These are phyloP conservation scores for Platismatia glauca DNA, from an alignment of 495 filamentous ascomycete genomes.

Conservation along the genomic window DNA sequence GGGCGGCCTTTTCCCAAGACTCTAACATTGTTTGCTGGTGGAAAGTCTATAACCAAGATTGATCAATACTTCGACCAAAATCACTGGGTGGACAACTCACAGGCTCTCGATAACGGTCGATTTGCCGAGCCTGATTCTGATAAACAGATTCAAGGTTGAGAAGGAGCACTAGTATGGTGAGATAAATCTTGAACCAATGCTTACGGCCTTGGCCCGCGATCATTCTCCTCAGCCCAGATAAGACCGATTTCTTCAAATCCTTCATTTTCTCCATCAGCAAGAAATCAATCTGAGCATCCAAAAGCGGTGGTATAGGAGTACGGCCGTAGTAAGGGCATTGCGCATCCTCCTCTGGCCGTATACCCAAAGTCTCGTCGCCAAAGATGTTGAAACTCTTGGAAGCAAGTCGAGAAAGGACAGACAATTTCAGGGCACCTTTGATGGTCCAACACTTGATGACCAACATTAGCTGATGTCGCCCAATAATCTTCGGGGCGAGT, in stretches of 20 bases:
- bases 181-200: slow-evolving; percentile 8
- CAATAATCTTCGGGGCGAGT: too few relatives aligned
- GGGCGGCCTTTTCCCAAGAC: background rate
- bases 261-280: slow-evolving; percentile 3
- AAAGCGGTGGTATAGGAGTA: slow-evolving; percentile 9
- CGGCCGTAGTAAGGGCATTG: background rate
- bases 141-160: slow-evolving; percentile 6
- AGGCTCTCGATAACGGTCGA: background rate
- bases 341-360: background rate
- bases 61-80: background rate
- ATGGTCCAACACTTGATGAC: background rate
- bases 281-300: slow-evolving; percentile 7
- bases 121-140: slow-evolving; percentile 1
- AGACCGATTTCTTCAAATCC: background rate
- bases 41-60: background rate
- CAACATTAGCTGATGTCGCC: background rate
- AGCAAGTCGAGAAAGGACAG: slow-evolving; percentile 5
- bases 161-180: background rate
- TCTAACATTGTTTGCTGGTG: background rate
- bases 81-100: background rate
- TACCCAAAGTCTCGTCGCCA: background rate
- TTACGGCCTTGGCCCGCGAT: slow-evolving; percentile 1
- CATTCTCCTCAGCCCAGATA: background rate
- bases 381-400: slow-evolving; percentile 11
- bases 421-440: background rate